These are phyloP conservation scores for Penicillium vulpinum DNA, from an alignment of 2,329 filamentous ascomycete species.

Conservation along the genomic window DNA sequence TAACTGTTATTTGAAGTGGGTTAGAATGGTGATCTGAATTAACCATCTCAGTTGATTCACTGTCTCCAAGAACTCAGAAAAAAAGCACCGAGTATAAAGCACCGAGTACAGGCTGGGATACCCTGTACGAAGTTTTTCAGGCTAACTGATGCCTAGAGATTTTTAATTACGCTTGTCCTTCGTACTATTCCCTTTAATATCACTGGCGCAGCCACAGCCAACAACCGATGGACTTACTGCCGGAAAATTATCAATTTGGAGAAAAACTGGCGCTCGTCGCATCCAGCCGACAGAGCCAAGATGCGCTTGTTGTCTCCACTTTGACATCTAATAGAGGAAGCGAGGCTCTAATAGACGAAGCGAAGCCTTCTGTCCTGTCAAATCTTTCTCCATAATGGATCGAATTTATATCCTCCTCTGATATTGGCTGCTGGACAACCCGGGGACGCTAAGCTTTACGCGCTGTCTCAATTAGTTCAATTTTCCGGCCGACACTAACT, in stretches of 20 bases:
- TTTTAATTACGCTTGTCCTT: background rate
- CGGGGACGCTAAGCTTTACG: background rate
- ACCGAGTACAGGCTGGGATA: background rate
- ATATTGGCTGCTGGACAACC: background rate
- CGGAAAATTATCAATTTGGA: background rate
- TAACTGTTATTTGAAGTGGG: background rate
- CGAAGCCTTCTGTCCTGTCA: background rate
- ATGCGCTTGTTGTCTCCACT: background rate
- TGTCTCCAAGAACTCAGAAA: background rate
- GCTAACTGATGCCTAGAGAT: background rate
- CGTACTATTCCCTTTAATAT: background rate
- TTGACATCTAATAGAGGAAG: background rate
- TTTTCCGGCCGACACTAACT: background rate
- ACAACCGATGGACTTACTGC: background rate
- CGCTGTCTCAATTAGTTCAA: background rate
- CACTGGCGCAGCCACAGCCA: background rate
- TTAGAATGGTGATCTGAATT: background rate
- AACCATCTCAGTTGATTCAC: background rate
- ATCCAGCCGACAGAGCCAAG: background rate
- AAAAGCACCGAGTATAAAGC: background rate
- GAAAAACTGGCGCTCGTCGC: background rate
- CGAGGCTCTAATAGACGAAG: background rate
- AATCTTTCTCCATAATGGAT: background rate
- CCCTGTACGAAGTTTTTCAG: background rate
- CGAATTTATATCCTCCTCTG: background rate